Evolutionary conservation across 345 rosid species (phyloP).

Genomic region (Iberis pinnata): DNA sequence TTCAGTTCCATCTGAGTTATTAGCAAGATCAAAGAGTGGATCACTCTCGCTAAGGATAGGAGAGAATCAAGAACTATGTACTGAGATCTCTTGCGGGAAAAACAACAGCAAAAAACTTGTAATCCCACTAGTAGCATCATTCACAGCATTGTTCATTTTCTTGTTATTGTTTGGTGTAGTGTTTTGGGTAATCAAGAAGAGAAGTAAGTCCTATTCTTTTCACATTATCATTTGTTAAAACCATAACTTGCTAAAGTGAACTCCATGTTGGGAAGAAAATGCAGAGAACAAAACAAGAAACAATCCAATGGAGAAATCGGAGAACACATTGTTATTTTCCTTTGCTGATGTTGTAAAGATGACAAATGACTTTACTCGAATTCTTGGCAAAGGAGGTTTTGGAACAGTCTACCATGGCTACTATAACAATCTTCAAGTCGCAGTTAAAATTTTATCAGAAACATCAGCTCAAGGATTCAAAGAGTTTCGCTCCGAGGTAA

Average conservation of each 20-base stretch:
- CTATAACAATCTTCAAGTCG: slow-evolving; percentile 34
- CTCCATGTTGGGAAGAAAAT: slow-evolving; percentile 12
- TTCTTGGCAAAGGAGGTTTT: slow-evolving; percentile 52
- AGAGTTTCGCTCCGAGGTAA: slow-evolving; percentile 51
- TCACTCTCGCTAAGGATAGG: slow-evolving; percentile 25
- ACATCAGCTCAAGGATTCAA: slow-evolving; percentile 41
- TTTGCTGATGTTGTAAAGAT: slow-evolving; percentile 34
- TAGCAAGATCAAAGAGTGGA: slow-evolving; percentile 28
- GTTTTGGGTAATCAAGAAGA: slow-evolving; percentile 20
- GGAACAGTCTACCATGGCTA: slow-evolving; percentile 53
- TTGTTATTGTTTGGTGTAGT: not conserved
- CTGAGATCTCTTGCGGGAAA: slow-evolving; percentile 13
- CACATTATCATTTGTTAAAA: too few species aligned
- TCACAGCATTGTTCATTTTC: slow-evolving; percentile 16
- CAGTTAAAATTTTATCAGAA: slow-evolving; percentile 47
- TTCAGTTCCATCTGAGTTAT: slow-evolving; percentile 31
- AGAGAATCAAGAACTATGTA: slow-evolving; percentile 13
- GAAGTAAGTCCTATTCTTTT: slow-evolving; percentile 16
- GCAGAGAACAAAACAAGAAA: slow-evolving; percentile 5
- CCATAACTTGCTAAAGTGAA: too few species aligned
- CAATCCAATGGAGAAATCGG: not conserved
- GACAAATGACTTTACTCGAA: slow-evolving; percentile 37
- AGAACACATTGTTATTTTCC: slow-evolving; percentile 21
- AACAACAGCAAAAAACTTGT: slow-evolving; percentile 14
- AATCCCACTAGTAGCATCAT: slow-evolving; percentile 23